Evolutionary conservation across 495 filamentous ascomycete species (phyloP).

Genomic region (Haplographium delicatum): DNA sequence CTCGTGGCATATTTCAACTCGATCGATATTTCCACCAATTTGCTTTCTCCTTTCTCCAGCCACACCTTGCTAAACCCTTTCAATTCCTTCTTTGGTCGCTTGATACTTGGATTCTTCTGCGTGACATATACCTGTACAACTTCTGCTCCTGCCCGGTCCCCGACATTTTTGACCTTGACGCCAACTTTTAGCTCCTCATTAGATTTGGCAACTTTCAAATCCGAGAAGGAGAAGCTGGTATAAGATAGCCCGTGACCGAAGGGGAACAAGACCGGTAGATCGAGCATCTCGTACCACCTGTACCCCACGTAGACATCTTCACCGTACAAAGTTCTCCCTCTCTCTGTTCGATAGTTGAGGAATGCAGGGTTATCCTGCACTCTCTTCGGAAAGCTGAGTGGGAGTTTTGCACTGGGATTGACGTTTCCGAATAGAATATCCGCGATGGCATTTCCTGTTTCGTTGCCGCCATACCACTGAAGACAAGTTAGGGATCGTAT

Average conservation of each 20-base stretch:
- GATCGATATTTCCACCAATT: conserved; percentile 40
- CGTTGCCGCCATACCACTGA: conserved; percentile 60
- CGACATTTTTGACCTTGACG: conserved; percentile 65
- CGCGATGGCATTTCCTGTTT: conserved; percentile 57
- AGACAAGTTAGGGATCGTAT: background rate
- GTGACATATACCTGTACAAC: conserved; percentile 72
- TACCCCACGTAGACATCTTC: conserved; percentile 68
- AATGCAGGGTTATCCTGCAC: conserved; percentile 71
- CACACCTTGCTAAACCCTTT: conserved; percentile 75
- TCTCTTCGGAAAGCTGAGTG: conserved; percentile 61
- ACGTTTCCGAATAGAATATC: conserved; percentile 61
- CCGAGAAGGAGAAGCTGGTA: conserved; percentile 64
- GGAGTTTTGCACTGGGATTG: conserved; percentile 62
- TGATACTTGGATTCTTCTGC: conserved; percentile 35
- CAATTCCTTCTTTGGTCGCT: conserved; percentile 67
- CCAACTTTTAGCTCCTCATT: conserved; percentile 52
- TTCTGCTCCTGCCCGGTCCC: conserved; percentile 60
- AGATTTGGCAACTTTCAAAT: conserved; percentile 40
- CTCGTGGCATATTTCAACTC: conserved; percentile 58
- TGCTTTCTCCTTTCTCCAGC: conserved; percentile 62
- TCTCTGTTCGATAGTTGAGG: conserved; percentile 53
- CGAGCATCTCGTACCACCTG: conserved; percentile 57
- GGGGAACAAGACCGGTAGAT: conserved; percentile 64
- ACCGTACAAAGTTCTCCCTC: conserved; percentile 54
- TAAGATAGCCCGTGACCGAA: conserved; percentile 85